Base-by-base conservation (phyloP, 2,329 filamentous ascomycete species). In the Boeremia exigua region DNA sequence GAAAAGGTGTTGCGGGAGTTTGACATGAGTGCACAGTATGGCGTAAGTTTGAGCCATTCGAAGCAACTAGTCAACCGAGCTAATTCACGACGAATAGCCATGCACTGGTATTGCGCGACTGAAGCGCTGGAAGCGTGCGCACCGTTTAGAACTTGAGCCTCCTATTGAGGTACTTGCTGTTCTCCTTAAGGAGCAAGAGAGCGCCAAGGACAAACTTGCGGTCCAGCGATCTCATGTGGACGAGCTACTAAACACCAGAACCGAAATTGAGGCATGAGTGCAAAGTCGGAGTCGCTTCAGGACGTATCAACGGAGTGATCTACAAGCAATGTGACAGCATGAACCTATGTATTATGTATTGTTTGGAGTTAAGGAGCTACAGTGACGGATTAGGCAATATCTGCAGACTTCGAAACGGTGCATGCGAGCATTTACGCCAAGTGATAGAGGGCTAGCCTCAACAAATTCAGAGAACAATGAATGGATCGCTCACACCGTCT, bases 1-100 rank as follows among this genome's bases (percentile, higher is more conserved):
- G 93, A 98, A 81, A 96, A 94, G 80, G 86, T 98, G 25, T 77
- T 98, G 68, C 82, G 94, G 60, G 91, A 96, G 73, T 99, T 95
- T 77, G 95, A 99, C 74, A 89, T 96, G 63, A 95, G 88, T 70
- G 91, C 85, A 57, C 91, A 96, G 69, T 99, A 91, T 74, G 95
- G 95, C 53, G 92, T 96, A 86, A 80, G 90, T 63, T 23, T 37
- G 23, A 3, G n/a, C 48, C 25, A 14, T 45, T 25, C 4, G 5
- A 4, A 23, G 42, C 10, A 25, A 14, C 19, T 11, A 14, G 19
- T 23, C 6, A 34, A 32, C 7, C 23, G 27, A 25, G 25, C 44
- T 46, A 17, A 59, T 47, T 27, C 57, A 43, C 42, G 43, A 37
- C 37, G n/a, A 38, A 39, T 68, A 96, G 91, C 95, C 95, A 1